Percentiles rank a stretch among this genome's conserved stretches.
phyloP scores from a whole-genome alignment of 495 filamentous ascomycete species.

The Aspergillus ellipticus region DNA sequence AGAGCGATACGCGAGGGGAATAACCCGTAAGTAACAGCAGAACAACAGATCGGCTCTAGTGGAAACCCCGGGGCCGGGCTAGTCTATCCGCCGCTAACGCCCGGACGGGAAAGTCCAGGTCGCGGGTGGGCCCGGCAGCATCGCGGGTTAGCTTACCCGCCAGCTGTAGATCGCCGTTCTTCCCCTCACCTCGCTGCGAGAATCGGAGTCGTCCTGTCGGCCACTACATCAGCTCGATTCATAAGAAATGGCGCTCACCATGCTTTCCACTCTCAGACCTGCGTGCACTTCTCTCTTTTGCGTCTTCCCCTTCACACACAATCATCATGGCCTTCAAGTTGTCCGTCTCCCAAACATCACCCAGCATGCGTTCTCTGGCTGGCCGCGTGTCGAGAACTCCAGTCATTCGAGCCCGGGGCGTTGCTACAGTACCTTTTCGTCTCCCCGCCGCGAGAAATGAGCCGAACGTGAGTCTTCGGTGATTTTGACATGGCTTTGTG shows the following conservation, averaged over 20 bases:
- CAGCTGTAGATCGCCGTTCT: background rate
- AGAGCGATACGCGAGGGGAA: too few species aligned
- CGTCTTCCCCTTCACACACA: background rate
- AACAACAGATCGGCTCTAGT: background rate
- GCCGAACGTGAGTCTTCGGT: background rate
- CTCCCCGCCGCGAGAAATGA: background rate
- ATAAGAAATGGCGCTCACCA: background rate
- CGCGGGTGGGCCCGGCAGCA: too few species aligned
- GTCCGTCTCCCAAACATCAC: background rate
- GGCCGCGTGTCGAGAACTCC: background rate
- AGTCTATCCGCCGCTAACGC: background rate
- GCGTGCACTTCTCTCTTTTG: background rate
- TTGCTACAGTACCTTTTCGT: background rate
- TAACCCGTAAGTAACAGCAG: background rate
- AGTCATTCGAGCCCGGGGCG: background rate
- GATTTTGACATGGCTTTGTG: too few species aligned
- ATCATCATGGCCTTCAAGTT: constrained; percentile 1
- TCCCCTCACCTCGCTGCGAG: too few species aligned
- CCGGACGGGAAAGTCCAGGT: background rate
- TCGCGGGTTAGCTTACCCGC: too few species aligned
- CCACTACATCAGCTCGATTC: background rate
- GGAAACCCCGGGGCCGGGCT: background rate
- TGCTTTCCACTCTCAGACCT: background rate
- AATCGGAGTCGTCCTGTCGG: background rate
- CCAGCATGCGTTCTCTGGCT: background rate